A percentile compares a stretch with the other conserved stretches of the same genome.
phyloP scores from a whole-genome alignment of 768 basidiomycete species.

The Mrakia frigida region DNA sequence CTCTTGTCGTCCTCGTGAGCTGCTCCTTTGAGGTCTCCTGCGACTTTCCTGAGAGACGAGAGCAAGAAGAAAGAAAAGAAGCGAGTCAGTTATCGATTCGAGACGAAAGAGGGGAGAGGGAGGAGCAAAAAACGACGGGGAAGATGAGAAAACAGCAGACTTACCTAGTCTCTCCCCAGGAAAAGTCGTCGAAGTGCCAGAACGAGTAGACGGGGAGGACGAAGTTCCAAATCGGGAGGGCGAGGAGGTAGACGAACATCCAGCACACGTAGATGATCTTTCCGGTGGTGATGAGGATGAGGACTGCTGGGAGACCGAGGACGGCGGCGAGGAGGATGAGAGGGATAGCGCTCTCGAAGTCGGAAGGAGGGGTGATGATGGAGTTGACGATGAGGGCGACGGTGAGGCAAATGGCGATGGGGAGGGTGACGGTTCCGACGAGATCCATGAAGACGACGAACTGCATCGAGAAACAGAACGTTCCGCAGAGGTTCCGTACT shows the following conservation, averaged over 20 bases:
- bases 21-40: constrained; percentile 75
- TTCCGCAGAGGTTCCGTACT: constrained; percentile 94
- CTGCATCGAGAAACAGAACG: constrained; percentile 99
- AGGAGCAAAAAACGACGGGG: not conserved
- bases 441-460: constrained; percentile 74
- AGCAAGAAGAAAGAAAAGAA: not conserved
- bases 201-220: constrained; percentile 79
- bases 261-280: constrained; percentile 95
- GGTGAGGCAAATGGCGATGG: constrained; percentile 86
- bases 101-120: not conserved
- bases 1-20: constrained; percentile 65
- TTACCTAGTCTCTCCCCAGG: constrained; percentile 97
- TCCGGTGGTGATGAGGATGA: constrained; percentile 88
- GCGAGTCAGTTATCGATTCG: not conserved
- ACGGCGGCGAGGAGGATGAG: constrained; percentile 82
- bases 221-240: constrained; percentile 91
- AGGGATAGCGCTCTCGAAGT: constrained; percentile 90
- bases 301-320: constrained; percentile 82
- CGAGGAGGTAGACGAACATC: constrained; percentile 92
- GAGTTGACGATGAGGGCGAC: constrained; percentile 79
- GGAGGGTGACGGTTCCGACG: constrained; percentile 48
- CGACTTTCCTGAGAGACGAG: constrained; percentile 67
- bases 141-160: constrained; percentile 36
- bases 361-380: constrained; percentile 69
- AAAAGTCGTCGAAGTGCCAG: constrained; percentile 99